Evolutionary conservation across 2,329 filamentous ascomycete species (phyloP), one percentile per base, ranked within the genome.

Genomic region (Sporothrix pseudoabietina): DNA sequence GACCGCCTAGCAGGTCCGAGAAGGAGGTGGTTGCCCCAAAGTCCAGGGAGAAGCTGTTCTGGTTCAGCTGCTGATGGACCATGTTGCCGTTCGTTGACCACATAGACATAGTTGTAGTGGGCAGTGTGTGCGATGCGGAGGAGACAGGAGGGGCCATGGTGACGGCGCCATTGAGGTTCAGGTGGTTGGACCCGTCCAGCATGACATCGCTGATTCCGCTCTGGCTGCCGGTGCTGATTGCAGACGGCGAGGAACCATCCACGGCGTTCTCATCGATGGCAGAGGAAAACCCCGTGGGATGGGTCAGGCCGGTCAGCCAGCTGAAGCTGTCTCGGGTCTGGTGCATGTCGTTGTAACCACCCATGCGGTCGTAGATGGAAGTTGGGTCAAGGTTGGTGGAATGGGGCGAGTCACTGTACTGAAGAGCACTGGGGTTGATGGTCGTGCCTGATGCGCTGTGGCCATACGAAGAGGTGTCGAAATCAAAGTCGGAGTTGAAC

Each of bases 211-310:
- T 97, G 81, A 94, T 92, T 69, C 91, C 93, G 80, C 92, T 95
- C 79, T 97, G 94, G 82, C 94, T 98, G 74, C 93, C 93, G 59
- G 93, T 97, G 84, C 95, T 98, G 81, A 98, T 95, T 65, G 94
- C 94, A 9, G 96, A 98, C 19, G 96, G 96, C 16, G 96, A 98
- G 12, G 96, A 98, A 74, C 92, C 94, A 78, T 97, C 95, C 71
- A 98, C 88, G 39, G 93, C 94, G 76, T 90, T 91, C 77, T 97
- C 94, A 78, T 91, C 92, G 41, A 74, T 72, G 71, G 73, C 30
- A 85, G 83, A 73, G 77, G 86, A 87, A 80, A 94, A 90, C 8
- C 88, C 88, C 85, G 95, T 89, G 63, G 92, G 89, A 78, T 91
- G 89, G 76, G 96, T 93, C 80, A 97, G 92, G 30, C 92, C 92